phyloP scores from a whole-genome alignment of 1,139 yeast genomes.

The Zygosaccharomyces sapae region DNA sequence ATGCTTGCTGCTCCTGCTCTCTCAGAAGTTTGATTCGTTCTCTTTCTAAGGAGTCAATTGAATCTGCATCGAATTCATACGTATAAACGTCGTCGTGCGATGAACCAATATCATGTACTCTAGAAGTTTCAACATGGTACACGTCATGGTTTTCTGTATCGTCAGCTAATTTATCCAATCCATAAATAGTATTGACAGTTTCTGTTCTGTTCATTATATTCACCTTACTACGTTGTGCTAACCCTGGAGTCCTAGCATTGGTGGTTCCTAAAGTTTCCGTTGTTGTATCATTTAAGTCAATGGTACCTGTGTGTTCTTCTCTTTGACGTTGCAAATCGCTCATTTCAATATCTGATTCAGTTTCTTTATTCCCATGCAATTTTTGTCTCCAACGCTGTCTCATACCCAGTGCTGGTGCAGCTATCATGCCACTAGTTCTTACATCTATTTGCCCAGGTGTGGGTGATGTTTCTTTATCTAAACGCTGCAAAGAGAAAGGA shows the following conservation, averaged over 20 bases:
- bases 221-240: conserved; percentile 10
- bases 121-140: conserved; percentile 1
- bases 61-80: conserved; percentile 9
- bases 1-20: conserved; percentile 22
- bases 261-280: conserved; percentile 22
- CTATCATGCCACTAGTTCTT: conserved; percentile 64
- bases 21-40: conserved; percentile 16
- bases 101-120: neutral
- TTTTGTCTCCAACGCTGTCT: conserved; percentile 45
- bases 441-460: conserved; percentile 38
- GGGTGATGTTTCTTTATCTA: conserved; percentile 55
- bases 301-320: conserved; percentile 41
- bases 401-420: conserved; percentile 80
- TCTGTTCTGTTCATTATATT: conserved; percentile 15
- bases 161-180: conserved; percentile 15
- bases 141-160: conserved; percentile 8
- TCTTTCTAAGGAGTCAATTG: conserved; percentile 9
- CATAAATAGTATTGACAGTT: conserved; percentile 16
- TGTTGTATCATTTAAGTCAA: conserved; percentile 33
- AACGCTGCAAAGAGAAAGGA: conserved; percentile 73
- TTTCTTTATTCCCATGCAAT: conserved; percentile 38
- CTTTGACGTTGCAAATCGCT: conserved; percentile 38
- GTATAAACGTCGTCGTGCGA: conserved; percentile 13
- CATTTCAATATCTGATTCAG: conserved; percentile 28
- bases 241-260: conserved; percentile 17